These are phyloP conservation scores for Floccularia luteovirens DNA, from an alignment of 768 basidiomycete genomes.

Conservation along the genomic window DNA sequence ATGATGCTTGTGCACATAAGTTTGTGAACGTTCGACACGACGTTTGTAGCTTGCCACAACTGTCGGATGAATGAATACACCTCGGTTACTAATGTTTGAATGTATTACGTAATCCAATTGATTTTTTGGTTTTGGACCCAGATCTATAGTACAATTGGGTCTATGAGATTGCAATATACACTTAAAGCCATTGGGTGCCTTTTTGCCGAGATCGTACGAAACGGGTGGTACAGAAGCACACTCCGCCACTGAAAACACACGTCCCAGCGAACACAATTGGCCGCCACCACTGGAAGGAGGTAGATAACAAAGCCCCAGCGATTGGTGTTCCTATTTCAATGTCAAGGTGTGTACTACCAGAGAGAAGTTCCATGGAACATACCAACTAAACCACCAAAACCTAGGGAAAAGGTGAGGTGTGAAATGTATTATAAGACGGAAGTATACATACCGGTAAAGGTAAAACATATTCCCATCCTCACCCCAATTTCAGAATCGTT, in stretches of 20 bases:
- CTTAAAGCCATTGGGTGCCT: slow-evolving; percentile 15
- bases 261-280: slow-evolving; percentile 46
- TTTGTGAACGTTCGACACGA: no score
- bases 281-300: slow-evolving; percentile 49
- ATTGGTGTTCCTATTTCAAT: slow-evolving; percentile 42
- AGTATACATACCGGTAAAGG: slow-evolving; percentile 29
- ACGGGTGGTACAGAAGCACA: slow-evolving; percentile 21
- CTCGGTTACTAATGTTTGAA: no score
- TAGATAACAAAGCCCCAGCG: slow-evolving; percentile 46
- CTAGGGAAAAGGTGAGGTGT: slow-evolving; percentile 14
- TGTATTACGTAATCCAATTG: no score
- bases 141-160: not conserved
- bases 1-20: no score
- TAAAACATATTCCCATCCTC: slow-evolving; percentile 43
- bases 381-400: slow-evolving; percentile 34
- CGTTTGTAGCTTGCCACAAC: no score
- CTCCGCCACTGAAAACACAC: slow-evolving; percentile 20
- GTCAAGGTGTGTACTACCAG: not conserved
- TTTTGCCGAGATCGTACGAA: slow-evolving; percentile 16
- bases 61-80: no score
- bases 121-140: no score
- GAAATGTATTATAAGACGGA: slow-evolving; percentile 4
- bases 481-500: slow-evolving; percentile 47
- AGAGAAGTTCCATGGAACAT: slow-evolving; percentile 3
- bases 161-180: not conserved